Evolutionary conservation across 148 eudicot genomes (phyloP), one percentile per base, ranked within the genome.

Genomic region (Arctostaphylos glauca): DNA sequence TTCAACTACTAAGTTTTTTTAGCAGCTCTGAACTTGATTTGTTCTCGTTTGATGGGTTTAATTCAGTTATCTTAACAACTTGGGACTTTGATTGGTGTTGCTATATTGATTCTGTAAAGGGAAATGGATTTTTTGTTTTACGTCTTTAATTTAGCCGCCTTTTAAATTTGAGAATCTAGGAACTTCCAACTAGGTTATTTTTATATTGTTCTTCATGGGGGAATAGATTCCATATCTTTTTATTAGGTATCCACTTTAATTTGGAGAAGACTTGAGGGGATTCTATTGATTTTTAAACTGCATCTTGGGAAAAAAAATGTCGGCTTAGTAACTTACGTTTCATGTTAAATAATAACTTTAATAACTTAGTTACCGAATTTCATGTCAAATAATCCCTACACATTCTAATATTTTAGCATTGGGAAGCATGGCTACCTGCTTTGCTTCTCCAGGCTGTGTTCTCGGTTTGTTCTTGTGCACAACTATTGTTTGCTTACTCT

Each of bases 381-480:
- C 38, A 31, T 31, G 38, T 31, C 38, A 31, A 31, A 31, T 31
- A 31, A 31, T 31, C 38, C 0, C 1, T 31, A 31, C 38, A 31
- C 38, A 31, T 31, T 31, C 38, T 31, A 31, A 2, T 68, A 4
- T 38, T 38, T 64, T 21, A 7, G 6, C 25, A 8, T 3, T 25
- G 10, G 70, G 41, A 64, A 4, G 70, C 41, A 31, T 31, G 0
- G 38, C 38, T 31, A 1, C 38, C 38, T 50, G 9, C 18, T 49
- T 50, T 23, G 50, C 7, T 58, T n/a, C 8, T 19, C 19, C 23
- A 46, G 6, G 18, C 52, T n/a, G 18, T 73, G 25, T 47, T 58
- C 49, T 47, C 12, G 68, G 10, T 79, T 76, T 62, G 68, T 79
- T 79, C 18, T 79, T 79, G 15, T 62, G 38, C 54, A 59, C 44